Conservation (phyloP, 2,329 filamentous ascomycete genomes). For the Cercospora brassicicola region DNA sequence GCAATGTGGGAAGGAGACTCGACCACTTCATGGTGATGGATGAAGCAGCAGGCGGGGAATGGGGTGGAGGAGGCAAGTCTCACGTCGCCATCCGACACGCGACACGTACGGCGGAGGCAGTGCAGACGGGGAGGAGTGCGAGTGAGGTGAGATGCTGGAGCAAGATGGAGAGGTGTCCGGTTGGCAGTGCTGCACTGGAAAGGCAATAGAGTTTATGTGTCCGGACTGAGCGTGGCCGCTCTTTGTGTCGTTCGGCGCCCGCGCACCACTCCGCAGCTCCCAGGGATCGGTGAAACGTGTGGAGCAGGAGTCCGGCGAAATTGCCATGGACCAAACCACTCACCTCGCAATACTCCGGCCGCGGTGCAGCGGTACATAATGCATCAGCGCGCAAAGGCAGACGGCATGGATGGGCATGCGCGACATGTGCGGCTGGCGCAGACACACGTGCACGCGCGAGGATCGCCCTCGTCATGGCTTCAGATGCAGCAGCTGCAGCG, state of each 20-base stretch:
- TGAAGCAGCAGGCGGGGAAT: not conserved
- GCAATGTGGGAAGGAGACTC: conserved; percentile 14
- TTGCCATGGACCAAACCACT: not conserved
- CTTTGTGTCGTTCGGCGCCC: not conserved
- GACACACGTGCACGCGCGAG: not conserved
- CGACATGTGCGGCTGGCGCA: not conserved
- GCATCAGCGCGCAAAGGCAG: not conserved
- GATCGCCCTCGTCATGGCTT: not conserved
- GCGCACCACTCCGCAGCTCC: not conserved
- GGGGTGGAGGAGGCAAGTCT: not conserved
- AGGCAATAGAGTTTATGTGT: not conserved
- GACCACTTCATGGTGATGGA: conserved; percentile 13
- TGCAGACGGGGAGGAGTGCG: not conserved
- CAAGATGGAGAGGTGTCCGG: not conserved
- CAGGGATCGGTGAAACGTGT: conserved; percentile 1
- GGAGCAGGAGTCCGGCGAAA: not conserved
- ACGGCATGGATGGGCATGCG: not conserved
- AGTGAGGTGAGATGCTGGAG: not conserved
- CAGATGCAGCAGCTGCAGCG: not conserved
- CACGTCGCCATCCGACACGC: not conserved
- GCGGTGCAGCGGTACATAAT: not conserved
- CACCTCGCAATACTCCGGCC: not conserved
- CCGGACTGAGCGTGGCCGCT: not conserved
- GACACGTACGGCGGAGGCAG: not conserved
- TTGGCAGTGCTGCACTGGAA: not conserved